Evolutionary conservation across 306 rosid species (phyloP).

Genomic region (Leucaena leucocephala): DNA sequence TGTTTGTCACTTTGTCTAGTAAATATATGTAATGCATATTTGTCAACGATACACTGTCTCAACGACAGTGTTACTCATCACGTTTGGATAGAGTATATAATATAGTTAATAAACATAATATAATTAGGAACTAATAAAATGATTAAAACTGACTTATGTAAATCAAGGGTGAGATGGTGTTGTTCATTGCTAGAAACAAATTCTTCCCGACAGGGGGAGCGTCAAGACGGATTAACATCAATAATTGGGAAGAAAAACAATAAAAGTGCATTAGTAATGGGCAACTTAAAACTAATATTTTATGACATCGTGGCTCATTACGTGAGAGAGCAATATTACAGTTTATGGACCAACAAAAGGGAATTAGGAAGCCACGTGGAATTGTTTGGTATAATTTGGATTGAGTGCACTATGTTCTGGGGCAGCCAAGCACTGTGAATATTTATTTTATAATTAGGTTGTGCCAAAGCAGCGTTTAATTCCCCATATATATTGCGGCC

Average conservation of each 20-base stretch:
- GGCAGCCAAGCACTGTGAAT: background rate
- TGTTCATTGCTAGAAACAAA: background rate
- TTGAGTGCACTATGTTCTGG: background rate
- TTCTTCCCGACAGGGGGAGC: background rate
- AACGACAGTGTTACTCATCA: too few species aligned
- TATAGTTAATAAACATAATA: too few species aligned
- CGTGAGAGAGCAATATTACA: constrained; percentile 3
- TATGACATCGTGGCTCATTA: background rate
- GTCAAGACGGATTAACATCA: background rate
- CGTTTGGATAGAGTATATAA: too few species aligned
- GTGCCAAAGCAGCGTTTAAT: constrained; percentile 5
- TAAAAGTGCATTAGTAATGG: background rate
- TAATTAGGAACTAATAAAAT: too few species aligned
- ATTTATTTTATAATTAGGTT: background rate
- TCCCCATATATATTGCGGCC: background rate
- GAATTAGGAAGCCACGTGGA: background rate
- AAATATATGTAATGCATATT: background rate
- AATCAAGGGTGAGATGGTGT: background rate
- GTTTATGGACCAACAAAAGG: background rate
- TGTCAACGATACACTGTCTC: too few species aligned
- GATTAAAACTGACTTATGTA: too few species aligned
- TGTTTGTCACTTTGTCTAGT: background rate
- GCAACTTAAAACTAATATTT: background rate
- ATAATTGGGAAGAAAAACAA: background rate
- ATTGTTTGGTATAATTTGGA: background rate